phyloP scores from a whole-genome alignment of 495 filamentous ascomycete species.

The Amniculicola lignicola region DNA sequence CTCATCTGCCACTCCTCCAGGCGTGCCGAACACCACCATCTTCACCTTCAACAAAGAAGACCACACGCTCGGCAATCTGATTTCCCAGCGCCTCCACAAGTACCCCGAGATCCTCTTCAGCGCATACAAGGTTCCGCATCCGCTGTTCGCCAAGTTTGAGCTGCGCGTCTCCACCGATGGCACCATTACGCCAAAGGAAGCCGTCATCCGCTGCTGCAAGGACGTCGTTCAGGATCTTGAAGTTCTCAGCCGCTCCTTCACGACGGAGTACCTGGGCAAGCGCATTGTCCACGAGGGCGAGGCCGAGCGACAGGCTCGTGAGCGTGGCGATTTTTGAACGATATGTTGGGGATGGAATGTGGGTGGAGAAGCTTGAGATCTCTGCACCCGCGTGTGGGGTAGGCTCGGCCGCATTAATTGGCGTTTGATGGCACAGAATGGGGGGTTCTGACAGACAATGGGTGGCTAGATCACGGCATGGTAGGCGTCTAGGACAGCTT shows the following conservation, averaged over 20 bases:
- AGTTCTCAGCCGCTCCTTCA: slow-evolving; percentile 79
- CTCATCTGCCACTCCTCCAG: slow-evolving; percentile 44
- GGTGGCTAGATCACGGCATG: too few species aligned
- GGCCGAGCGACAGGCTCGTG: slow-evolving; percentile 18
- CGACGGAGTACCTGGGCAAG: slow-evolving; percentile 89
- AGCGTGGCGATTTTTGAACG: slow-evolving; percentile 12
- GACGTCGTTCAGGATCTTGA: slow-evolving; percentile 74
- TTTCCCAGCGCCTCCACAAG: slow-evolving; percentile 75
- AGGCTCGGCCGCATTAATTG: too few species aligned
- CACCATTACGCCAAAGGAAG: slow-evolving; percentile 76
- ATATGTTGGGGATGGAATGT: too few species aligned
- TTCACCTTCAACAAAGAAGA: slow-evolving; percentile 97
- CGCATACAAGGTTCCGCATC: slow-evolving; percentile 80
- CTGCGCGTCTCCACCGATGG: slow-evolving; percentile 94
- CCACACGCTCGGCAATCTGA: slow-evolving; percentile 89
- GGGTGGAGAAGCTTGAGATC: neutral
- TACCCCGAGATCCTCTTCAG: slow-evolving; percentile 77
- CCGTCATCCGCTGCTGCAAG: slow-evolving; percentile 72
- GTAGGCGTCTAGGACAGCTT: too few species aligned
- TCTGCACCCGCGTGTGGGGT: too few species aligned
- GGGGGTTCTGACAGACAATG: too few species aligned
- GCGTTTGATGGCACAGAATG: too few species aligned
- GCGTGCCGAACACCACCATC: slow-evolving; percentile 77
- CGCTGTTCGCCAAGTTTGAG: slow-evolving; percentile 77
- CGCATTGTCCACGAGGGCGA: slow-evolving; percentile 57